Percentiles rank a stretch among this genome's conserved stretches.
Evolutionary conservation across 148 eudicot genomes (phyloP).

Genomic region (Cornus kousa): DNA sequence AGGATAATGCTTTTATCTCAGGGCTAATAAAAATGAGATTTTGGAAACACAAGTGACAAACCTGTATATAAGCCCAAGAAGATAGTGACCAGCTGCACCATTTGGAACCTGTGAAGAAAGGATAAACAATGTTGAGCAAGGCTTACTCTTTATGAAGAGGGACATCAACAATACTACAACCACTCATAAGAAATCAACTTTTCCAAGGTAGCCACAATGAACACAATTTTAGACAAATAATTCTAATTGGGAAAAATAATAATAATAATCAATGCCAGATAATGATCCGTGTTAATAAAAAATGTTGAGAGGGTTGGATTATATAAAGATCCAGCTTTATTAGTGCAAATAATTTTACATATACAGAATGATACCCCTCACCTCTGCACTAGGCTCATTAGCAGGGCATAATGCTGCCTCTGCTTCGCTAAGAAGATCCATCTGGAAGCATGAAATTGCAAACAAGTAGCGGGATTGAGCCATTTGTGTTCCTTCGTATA

Average conservation of each 20-base stretch:
- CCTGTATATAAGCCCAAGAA: slow-evolving; percentile 96
- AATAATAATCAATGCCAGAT: too few species aligned
- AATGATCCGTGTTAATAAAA: too few species aligned
- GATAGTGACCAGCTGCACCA: slow-evolving; percentile 99
- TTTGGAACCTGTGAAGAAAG: slow-evolving; percentile 62
- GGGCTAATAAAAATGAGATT: neutral
- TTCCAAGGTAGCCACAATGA: neutral
- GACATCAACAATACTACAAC: slow-evolving; percentile 8
- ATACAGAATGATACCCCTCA: slow-evolving; percentile 18
- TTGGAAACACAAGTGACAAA: slow-evolving; percentile 15
- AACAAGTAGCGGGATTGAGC: slow-evolving; percentile 97
- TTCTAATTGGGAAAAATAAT: too few species aligned
- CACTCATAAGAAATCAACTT: slow-evolving; percentile 9
- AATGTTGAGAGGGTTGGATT: too few species aligned
- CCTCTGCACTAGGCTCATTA: slow-evolving; percentile 83
- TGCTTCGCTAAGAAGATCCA: slow-evolving; percentile 92
- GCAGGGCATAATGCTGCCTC: slow-evolving; percentile 72
- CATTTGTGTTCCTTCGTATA: slow-evolving; percentile 71
- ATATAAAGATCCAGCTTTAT: too few species aligned
- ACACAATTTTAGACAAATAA: neutral
- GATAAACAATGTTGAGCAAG: neutral
- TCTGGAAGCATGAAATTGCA: slow-evolving; percentile 88
- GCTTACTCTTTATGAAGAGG: neutral
- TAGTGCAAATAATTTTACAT: neutral
- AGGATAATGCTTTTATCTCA: neutral